Evolutionary conservation across 2,329 filamentous ascomycete genomes (phyloP).

Genomic region (Ophiostoma sp.): DNA sequence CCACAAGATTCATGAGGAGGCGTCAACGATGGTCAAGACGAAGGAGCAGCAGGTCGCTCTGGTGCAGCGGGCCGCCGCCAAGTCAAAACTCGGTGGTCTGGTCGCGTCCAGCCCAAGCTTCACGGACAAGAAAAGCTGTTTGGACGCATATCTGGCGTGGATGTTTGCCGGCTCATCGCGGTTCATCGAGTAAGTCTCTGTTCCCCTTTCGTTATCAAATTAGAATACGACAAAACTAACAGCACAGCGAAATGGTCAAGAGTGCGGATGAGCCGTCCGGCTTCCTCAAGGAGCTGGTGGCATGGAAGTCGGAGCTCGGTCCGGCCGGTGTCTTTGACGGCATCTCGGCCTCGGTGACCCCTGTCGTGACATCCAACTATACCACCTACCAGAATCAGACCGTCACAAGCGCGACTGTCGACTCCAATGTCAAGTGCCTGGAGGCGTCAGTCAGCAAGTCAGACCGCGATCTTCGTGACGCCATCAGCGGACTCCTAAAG

Average conservation of each 20-base stretch:
- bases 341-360: background rate
- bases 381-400: conserved; percentile 17
- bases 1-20: conserved; percentile 27
- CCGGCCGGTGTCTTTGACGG: background rate
- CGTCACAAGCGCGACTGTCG: conserved; percentile 13
- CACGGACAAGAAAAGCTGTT: background rate
- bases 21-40: conserved; percentile 17
- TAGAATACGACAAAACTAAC: no score
- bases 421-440: conserved; percentile 20
- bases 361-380: conserved; percentile 6
- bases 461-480: background rate
- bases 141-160: conserved; percentile 23
- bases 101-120: background rate
- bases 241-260: conserved; percentile 19
- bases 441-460: conserved; percentile 9
- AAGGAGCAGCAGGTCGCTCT: conserved; percentile 14
- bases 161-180: conserved; percentile 24
- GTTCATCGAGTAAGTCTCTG: conserved; percentile 17
- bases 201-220: no score
- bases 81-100: background rate
- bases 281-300: conserved; percentile 19
- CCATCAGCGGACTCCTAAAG: conserved; percentile 29
- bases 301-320: conserved; percentile 18
- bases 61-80: background rate
- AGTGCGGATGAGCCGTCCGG: conserved; percentile 16